Evolutionary conservation across 805 yeast species (phyloP), one percentile per base, ranked within the genome.

Genomic region (Kuraishia piskuri): DNA sequence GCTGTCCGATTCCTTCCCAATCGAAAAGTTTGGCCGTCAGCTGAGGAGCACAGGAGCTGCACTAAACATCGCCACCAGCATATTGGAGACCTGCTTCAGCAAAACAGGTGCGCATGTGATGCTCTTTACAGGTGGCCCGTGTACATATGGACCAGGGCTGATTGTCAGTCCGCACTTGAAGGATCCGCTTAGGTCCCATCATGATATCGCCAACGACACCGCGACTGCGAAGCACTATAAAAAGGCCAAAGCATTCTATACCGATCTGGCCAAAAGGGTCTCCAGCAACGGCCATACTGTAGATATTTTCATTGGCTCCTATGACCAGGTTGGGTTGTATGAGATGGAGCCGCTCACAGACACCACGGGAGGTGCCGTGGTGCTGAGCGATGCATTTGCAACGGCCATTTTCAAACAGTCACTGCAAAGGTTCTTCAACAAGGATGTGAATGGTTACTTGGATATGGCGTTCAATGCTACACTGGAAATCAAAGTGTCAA

Each of bases 391-490:
- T 67, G 78, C 84, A 2, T 84, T 83, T 61, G 75, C 79, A 36
- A 83, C 88, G 0, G 78, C 88, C 1, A 83, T 84, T 56, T 84
- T 84, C 70, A 81, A 79, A 59, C 88, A 83, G 66, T 82, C 88
- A 22, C 75, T 83, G 53, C 72, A 76, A 52, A 75, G 78, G 60
- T 76, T 82, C 56, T 73, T 83, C 59, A 65, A 63, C 21, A 73
- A 70, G 53, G 79, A 68, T 0, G 67, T 63, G 53, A 25, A 40
- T n/a, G 25, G 36, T 17, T 40, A 49, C 9, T 63, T 79, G 26
- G 74, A 74, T 31, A 72, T 80, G 74, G 89, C 83, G 0, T 68
- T 79, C 57, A 83, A 82, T 65, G 82, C 81, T 2, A 77, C 84
- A 2, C 67, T 84, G 48, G 88, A 84, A 62, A 72, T 82, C 21